phyloP scores from a whole-genome alignment of 148 eudicot genomes.

The Polygonum aviculare region DNA sequence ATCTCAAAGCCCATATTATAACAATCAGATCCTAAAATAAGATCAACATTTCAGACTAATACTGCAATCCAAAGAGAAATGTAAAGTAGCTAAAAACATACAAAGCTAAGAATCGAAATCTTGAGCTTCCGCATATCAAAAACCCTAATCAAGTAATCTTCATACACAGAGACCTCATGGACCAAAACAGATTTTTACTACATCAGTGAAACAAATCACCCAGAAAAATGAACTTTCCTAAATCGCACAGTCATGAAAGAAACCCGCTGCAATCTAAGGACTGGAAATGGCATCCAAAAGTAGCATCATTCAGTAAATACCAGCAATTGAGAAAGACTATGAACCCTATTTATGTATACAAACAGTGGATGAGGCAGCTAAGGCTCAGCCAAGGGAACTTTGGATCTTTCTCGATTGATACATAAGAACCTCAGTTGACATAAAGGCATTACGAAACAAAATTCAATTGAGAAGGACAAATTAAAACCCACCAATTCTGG shows the following conservation, averaged over 20 bases:
- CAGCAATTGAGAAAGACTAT: neutral
- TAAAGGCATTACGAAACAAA: too few species aligned
- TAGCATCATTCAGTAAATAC: neutral
- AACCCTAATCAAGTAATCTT: too few species aligned
- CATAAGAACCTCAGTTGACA: too few species aligned
- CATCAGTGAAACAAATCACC: neutral
- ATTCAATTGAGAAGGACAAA: too few species aligned
- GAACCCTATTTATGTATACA: neutral
- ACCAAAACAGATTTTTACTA: neutral
- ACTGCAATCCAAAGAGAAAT: neutral
- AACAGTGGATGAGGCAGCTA: too few species aligned
- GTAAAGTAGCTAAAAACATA: neutral
- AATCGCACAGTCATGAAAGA: neutral
- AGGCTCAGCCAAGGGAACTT: too few species aligned
- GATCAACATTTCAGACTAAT: neutral
- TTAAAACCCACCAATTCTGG: too few species aligned
- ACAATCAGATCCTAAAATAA: slow-evolving; percentile 9
- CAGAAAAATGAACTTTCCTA: neutral
- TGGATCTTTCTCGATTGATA: too few species aligned
- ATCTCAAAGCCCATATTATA: slow-evolving; percentile 27
- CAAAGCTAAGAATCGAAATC: too few species aligned
- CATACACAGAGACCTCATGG: too few species aligned
- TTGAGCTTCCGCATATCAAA: too few species aligned
- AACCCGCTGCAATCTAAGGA: neutral
- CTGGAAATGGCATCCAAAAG: neutral